A percentile compares a stretch with the other conserved stretches of the same genome.
phyloP scores from a whole-genome alignment of 2,329 filamentous ascomycete species.

The Nemania sp. region DNA sequence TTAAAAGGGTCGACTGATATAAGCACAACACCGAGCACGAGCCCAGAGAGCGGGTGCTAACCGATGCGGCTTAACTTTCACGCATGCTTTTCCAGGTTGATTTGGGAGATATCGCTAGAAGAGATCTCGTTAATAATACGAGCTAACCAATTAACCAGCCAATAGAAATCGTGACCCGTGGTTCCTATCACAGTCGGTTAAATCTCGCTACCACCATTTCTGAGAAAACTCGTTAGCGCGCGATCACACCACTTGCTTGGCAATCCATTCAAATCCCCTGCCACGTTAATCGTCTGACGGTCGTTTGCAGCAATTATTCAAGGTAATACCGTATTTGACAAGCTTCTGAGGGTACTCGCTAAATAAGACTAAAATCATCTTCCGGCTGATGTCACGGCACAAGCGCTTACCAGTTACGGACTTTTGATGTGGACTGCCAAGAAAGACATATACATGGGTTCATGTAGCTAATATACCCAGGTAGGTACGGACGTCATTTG shows the following conservation, averaged over 20 bases:
- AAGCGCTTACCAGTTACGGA: slow-evolving; percentile 22
- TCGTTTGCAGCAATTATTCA: background rate
- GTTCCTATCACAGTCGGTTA: slow-evolving; percentile 5
- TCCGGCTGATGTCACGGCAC: slow-evolving; percentile 9
- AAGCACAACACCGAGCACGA: background rate
- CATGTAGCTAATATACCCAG: background rate
- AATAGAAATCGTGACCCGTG: slow-evolving; percentile 1
- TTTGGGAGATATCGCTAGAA: slow-evolving; percentile 4
- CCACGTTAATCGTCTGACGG: background rate
- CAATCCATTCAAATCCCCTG: background rate
- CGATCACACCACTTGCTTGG: background rate
- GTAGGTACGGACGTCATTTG: no score
- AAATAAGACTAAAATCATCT: slow-evolving; percentile 10
- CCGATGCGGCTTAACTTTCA: slow-evolving; percentile 1
- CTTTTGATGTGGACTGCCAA: slow-evolving; percentile 21
- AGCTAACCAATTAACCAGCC: background rate
- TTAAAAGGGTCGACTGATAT: background rate
- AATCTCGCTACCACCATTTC: slow-evolving; percentile 8
- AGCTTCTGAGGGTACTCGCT: slow-evolving; percentile 12
- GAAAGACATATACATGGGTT: background rate
- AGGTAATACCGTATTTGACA: slow-evolving; percentile 16
- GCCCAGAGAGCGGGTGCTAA: background rate
- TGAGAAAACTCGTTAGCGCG: background rate
- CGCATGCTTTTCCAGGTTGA: background rate
- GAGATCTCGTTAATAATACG: slow-evolving; percentile 8